Evolutionary conservation across 352 stramenopile species (phyloP).

Genomic region (Pilasporangium apinafurcum): DNA sequence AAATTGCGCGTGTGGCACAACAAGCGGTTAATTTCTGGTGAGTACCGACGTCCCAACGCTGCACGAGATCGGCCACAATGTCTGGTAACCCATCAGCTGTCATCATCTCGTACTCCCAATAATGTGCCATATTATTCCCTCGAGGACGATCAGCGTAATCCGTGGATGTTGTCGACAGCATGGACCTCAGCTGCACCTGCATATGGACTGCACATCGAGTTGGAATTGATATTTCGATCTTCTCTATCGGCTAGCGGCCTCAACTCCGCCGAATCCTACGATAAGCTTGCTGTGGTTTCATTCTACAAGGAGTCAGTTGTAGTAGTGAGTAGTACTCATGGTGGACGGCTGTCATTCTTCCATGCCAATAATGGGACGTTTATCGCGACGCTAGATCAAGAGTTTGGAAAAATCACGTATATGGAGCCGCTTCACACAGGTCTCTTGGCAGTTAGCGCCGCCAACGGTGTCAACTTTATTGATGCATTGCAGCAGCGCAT

Average conservation of each 20-base stretch:
- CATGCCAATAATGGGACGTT: slow-evolving; percentile 11
- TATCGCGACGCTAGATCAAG: slow-evolving; percentile 1
- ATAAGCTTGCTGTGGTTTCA: slow-evolving; percentile 6
- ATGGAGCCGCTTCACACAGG: slow-evolving; percentile 13
- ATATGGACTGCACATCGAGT: slow-evolving; percentile 7
- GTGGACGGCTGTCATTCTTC: slow-evolving; percentile 6
- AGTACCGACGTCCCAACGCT: slow-evolving; percentile 1
- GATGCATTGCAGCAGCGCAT: slow-evolving; percentile 11
- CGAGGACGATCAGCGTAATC: background rate
- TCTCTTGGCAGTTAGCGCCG: slow-evolving; percentile 13
- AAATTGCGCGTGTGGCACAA: slow-evolving; percentile 12
- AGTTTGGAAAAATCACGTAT: slow-evolving; percentile 5
- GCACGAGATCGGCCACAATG: background rate
- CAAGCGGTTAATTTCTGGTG: slow-evolving; percentile 5
- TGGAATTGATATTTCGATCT: slow-evolving; percentile 6
- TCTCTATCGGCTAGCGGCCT: too few relatives aligned
- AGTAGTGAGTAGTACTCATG: background rate
- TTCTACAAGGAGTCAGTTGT: slow-evolving; percentile 9
- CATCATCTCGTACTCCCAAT: background rate
- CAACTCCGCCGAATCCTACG: too few relatives aligned
- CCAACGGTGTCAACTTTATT: slow-evolving; percentile 21
- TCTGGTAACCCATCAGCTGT: too few relatives aligned
- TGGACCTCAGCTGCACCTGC: background rate
- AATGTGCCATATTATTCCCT: background rate
- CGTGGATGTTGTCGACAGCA: background rate